Percentiles rank a stretch among this genome's conserved stretches.
These are phyloP conservation scores for Salvia splendens DNA, from an alignment of 257 asterid species.

Conservation along the genomic window DNA sequence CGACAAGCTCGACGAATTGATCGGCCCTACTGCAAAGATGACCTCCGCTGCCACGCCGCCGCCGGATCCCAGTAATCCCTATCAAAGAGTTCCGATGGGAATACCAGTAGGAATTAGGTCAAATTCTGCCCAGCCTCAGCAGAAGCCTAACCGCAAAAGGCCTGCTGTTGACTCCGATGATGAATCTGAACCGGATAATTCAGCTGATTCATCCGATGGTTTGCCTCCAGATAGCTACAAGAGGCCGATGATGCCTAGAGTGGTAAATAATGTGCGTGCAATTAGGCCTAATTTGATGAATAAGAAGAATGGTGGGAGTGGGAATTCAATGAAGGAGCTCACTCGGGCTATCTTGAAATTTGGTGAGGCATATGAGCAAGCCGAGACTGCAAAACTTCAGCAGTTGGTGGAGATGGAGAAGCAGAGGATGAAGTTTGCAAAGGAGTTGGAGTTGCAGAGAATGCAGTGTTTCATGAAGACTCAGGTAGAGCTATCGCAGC, in stretches of 20 bases:
- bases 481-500: slow-evolving; percentile 75
- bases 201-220: slow-evolving; percentile 61
- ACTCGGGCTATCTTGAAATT: slow-evolving; percentile 65
- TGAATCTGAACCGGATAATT: slow-evolving; percentile 59
- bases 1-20: slow-evolving; percentile 59
- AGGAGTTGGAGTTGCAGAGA: slow-evolving; percentile 92
- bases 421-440: slow-evolving; percentile 87
- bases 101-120: slow-evolving; percentile 49
- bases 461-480: slow-evolving; percentile 83
- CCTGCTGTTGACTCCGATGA: slow-evolving; percentile 43
- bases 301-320: slow-evolving; percentile 35
- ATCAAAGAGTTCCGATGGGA: slow-evolving; percentile 39
- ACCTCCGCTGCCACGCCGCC: slow-evolving; percentile 30
- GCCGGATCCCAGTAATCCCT: slow-evolving; percentile 24
- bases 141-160: slow-evolving; percentile 40
- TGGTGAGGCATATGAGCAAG: slow-evolving; percentile 83
- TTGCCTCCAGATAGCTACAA: slow-evolving; percentile 56
- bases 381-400: slow-evolving; percentile 73
- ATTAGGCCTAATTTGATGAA: slow-evolving; percentile 24
- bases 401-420: slow-evolving; percentile 92
- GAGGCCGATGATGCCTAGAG: slow-evolving; percentile 41
- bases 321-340: slow-evolving; percentile 59
- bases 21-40: slow-evolving; percentile 53
- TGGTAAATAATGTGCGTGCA: slow-evolving; percentile 27
- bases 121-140: slow-evolving; percentile 30